A percentile compares a stretch with the other conserved stretches of the same genome.
These are phyloP conservation scores for Saccharomycopsis schoenii DNA, from an alignment of 805 yeast genomes.

Conservation along the genomic window DNA sequence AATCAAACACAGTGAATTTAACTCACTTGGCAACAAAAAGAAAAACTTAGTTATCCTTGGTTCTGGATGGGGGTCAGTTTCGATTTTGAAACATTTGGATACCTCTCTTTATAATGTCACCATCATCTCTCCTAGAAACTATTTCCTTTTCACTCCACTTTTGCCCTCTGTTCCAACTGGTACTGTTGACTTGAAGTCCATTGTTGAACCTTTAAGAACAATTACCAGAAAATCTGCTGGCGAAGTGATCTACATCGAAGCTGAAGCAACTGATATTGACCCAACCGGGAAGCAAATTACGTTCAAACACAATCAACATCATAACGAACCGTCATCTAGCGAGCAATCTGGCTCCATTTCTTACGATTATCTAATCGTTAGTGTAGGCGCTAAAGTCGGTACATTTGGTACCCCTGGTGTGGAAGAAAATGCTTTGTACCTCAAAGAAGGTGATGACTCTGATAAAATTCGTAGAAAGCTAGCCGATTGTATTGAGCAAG, in stretches of 20 bases:
- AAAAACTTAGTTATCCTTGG: constrained; percentile 59
- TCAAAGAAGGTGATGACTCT: constrained; percentile 86
- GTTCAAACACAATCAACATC: constrained; percentile 40
- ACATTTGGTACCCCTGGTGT: constrained; percentile 96
- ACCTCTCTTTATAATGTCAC: constrained; percentile 82
- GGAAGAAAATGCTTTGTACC: constrained; percentile 73
- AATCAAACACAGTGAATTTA: constrained; percentile 46
- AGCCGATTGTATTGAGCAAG: constrained; percentile 84
- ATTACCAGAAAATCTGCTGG: constrained; percentile 73
- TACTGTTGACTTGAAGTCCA: constrained; percentile 80
- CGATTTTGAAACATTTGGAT: constrained; percentile 75
- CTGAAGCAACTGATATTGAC: constrained; percentile 80
- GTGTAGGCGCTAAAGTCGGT: constrained; percentile 92
- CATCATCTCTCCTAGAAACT: constrained; percentile 88
- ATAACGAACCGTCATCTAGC: constrained; percentile 18
- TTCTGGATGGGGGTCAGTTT: constrained; percentile 93
- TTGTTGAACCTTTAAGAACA: constrained; percentile 85
- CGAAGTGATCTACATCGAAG: constrained; percentile 78
- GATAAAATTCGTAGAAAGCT: constrained; percentile 71
- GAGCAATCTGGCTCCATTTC: constrained; percentile 32
- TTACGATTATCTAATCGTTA: constrained; percentile 81
- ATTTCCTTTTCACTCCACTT: constrained; percentile 91
- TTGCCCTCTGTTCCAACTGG: constrained; percentile 94
- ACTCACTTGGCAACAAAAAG: constrained; percentile 33
- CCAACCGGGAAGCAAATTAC: constrained; percentile 55